Evolutionary conservation across 176 grass and related monocot genomes (phyloP).

Genomic region (Triticum dicoccoides): DNA sequence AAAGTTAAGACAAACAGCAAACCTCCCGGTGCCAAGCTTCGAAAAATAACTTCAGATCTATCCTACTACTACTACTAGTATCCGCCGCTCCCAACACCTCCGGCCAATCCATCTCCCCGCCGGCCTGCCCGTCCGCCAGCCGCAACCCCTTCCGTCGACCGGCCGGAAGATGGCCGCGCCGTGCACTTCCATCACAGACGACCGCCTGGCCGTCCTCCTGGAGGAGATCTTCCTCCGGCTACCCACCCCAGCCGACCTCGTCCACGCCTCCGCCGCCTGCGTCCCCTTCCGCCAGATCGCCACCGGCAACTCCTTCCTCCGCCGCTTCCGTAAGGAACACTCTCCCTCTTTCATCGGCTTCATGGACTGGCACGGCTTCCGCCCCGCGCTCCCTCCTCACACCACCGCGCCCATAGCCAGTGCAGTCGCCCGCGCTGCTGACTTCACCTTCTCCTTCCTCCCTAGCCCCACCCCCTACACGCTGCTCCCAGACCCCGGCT

Average conservation of each 20-base stretch:
- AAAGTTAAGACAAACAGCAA: too few species aligned
- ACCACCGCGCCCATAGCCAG: background rate
- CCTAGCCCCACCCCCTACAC: background rate
- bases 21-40: too few species aligned
- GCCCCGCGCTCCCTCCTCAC: background rate
- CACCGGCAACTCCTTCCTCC: background rate
- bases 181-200: background rate
- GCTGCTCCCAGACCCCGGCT: background rate
- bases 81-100: too few species aligned
- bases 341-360: background rate
- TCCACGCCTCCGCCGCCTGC: background rate
- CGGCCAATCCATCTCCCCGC: too few species aligned
- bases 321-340: background rate
- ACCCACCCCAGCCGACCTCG: background rate
- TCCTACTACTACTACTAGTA: too few species aligned
- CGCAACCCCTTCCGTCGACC: too few species aligned
- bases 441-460: background rate
- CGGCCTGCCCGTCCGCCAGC: too few species aligned
- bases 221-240: background rate
- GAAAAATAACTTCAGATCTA: too few species aligned
- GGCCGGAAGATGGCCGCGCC: background rate
- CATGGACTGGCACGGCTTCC: background rate
- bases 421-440: background rate
- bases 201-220: background rate
- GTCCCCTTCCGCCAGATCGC: background rate